phyloP scores from a whole-genome alignment of 164 flowering plant species.

The Liriodendron chinense region DNA sequence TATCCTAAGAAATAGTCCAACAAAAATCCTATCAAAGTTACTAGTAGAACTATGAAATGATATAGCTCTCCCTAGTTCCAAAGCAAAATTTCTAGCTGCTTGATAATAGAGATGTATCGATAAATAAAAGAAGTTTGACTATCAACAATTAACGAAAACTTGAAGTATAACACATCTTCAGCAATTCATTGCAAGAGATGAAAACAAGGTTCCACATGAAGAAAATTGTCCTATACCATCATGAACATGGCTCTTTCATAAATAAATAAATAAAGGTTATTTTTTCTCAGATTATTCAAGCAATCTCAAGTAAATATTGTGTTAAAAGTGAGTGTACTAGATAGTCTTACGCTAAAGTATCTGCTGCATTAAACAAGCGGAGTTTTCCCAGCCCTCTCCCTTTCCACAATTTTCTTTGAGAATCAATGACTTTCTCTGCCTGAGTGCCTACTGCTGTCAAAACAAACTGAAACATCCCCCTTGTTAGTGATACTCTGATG shows the following conservation, averaged over 20 bases:
- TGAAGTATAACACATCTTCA: not conserved
- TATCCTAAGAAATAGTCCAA: no score
- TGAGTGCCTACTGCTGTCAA: conserved; percentile 77
- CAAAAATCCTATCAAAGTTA: no score
- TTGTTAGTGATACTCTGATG: not conserved
- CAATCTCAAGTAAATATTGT: not conserved
- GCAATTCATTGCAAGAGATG: not conserved
- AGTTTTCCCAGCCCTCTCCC: conserved; percentile 63
- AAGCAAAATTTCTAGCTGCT: not conserved
- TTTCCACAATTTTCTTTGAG: conserved; percentile 51
- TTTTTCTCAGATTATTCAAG: not conserved
- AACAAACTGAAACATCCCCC: conserved; percentile 62
- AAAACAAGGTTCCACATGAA: not conserved
- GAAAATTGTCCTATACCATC: not conserved
- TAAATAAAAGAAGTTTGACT: not conserved
- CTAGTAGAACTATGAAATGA: no score
- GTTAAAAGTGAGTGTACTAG: not conserved
- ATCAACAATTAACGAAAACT: not conserved
- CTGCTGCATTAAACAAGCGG: conserved; percentile 76
- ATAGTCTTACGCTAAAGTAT: conserved; percentile 69
- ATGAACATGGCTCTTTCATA: not conserved
- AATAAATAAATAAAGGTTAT: not conserved
- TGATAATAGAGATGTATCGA: not conserved
- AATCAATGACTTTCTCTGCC: conserved; percentile 50
- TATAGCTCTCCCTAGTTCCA: not conserved